Percentiles rank a stretch among this genome's conserved stretches.
Conservation (phyloP, 2,329 filamentous ascomycete species). For the Diplodia mutila region DNA sequence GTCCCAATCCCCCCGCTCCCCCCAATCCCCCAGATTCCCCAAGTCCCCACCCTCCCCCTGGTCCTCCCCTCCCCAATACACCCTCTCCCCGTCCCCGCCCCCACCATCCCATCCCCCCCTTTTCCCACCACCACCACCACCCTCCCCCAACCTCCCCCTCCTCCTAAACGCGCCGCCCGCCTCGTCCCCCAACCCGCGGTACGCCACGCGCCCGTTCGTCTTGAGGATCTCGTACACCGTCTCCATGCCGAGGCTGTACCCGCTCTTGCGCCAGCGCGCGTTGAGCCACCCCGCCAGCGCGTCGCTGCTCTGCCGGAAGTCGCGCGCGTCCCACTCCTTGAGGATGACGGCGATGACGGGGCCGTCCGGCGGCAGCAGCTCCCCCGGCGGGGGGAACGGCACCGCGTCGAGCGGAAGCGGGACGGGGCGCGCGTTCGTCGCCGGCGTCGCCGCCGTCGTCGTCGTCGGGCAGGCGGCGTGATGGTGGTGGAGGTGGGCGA, state of each 20-base stretch:
- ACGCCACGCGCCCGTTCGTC: constrained; percentile 41
- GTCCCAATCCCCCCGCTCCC: too few species aligned
- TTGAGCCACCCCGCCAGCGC: constrained; percentile 23
- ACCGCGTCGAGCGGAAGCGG: constrained; percentile 39
- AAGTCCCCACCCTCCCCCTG: too few species aligned
- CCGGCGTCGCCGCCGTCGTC: too few species aligned
- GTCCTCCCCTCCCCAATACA: not conserved
- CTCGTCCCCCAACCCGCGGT: constrained; percentile 42
- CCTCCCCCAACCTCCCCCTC: not conserved
- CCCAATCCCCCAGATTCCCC: too few species aligned
- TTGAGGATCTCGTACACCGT: constrained; percentile 42
- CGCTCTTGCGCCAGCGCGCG: constrained; percentile 25
- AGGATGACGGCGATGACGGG: constrained; percentile 25
- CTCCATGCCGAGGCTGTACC: constrained; percentile 32
- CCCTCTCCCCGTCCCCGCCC: not conserved
- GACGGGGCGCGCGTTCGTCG: constrained; percentile 33
- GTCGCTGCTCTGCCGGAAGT: constrained; percentile 23
- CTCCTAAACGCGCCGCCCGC: constrained; percentile 36
- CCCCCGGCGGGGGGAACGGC: constrained; percentile 33
- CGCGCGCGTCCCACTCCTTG: constrained; percentile 26
- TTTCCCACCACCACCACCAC: not conserved
- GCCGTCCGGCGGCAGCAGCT: constrained; percentile 33
- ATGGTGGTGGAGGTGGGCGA: not conserved
- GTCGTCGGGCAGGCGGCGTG: too few species aligned
- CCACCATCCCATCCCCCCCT: not conserved